Base-by-base conservation (phyloP, 2,329 filamentous ascomycete species). In the Trichothecium roseum region DNA sequence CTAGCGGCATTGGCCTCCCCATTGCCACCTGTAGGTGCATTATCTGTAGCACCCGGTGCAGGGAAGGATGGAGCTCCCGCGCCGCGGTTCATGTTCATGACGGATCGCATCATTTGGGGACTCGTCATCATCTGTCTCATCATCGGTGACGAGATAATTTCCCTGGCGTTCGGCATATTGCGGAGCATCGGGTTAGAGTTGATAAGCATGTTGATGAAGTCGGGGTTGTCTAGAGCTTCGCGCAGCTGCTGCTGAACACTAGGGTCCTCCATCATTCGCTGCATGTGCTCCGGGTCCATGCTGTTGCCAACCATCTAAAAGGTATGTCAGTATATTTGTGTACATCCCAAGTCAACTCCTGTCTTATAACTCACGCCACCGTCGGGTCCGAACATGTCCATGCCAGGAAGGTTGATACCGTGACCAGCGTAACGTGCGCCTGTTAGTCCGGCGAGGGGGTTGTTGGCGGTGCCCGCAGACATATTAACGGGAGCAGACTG, bases 101-200 rank as follows among this genome's bases (percentile, higher is more conserved):
- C 85, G 55, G 84, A 78, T 39, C 86, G 72, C 44, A 98, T 74
- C 48, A 86, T 78, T 30, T 86, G 76, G 4, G 91, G 91, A 53
- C 93, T 87, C 42, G 86, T 89, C 71, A 98, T 81, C 83, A 96
- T 91, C 35, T 83, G 73, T 50, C 91, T 76, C 62, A 96, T 87
- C 43, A 87, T 74, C 0, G 88, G 88, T 17, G 88, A 91, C 41
- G 86, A 80, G 49, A 98, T 75, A 59, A 95, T 81, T 52, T 93
- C 78, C 47, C 87, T 77, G 16, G 84, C 84, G 40, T 81, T 74
- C 28, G 83, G 83, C 57, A 83, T 74, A 40, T 76, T 72, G 48
- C 80, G 74, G 14, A 87, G 66, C 70, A 86, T 81, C 3, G 91
- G 91, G 54, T 94, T 94, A 52, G 82, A 77, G 49, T 91, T 78